phyloP scores from a whole-genome alignment of 108 stramenopile species.

The Schizochytrium sp. region DNA sequence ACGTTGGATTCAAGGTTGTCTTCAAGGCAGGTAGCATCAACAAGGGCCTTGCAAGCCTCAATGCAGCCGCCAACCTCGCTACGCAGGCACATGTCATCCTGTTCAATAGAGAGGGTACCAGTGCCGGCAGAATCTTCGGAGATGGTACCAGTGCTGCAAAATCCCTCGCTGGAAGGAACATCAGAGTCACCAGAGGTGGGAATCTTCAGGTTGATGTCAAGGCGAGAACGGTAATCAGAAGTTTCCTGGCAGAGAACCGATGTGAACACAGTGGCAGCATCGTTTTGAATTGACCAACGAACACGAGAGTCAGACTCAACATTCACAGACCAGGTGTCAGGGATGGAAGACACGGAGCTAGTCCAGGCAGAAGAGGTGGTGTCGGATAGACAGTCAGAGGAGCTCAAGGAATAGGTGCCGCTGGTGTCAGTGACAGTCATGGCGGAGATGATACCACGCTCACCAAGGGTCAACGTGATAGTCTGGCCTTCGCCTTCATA shows the following conservation, averaged over 20 bases:
- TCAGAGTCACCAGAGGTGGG: not conserved
- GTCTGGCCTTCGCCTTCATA: not conserved
- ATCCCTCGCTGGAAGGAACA: not conserved
- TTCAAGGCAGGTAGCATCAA: not conserved
- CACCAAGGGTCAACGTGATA: not conserved
- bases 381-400: constrained; percentile 2
- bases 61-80: not conserved
- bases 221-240: constrained; percentile 28
- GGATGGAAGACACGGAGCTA: not conserved
- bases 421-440: not conserved
- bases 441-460: not conserved
- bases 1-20: not conserved
- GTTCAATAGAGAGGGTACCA: too few species aligned
- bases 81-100: constrained; percentile 15
- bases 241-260: not conserved
- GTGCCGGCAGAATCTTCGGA: not conserved
- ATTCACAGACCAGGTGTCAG: not conserved
- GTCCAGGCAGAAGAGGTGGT: not conserved
- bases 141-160: constrained; percentile 30
- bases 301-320: not conserved
- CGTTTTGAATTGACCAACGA: not conserved
- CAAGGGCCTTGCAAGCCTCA: constrained; percentile 50
- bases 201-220: constrained; percentile 12
- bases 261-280: constrained; percentile 1
- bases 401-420: constrained; percentile 33